Conservation (phyloP, 345 rosid species). For the Lepidium africanum region DNA sequence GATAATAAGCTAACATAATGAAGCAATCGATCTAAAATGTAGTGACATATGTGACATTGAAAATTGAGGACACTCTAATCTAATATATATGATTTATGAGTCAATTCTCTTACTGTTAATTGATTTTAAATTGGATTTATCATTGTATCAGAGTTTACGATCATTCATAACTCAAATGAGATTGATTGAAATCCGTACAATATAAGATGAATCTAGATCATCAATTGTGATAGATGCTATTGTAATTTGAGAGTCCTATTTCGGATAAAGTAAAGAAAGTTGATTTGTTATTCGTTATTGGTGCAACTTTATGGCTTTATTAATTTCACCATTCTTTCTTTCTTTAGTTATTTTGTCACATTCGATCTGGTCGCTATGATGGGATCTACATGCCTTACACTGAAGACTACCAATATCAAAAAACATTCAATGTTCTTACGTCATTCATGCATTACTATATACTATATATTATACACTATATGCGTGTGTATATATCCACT, state of each 20-base stretch:
- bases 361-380: constrained; percentile 29
- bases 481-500: constrained; percentile 3
- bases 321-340: constrained; percentile 8
- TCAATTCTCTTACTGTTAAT: too few relatives aligned
- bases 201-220: constrained; percentile 18
- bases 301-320: constrained; percentile 28
- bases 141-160: too few relatives aligned
- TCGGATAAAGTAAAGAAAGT: constrained; percentile 19
- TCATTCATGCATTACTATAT: constrained; percentile 21
- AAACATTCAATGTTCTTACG: constrained; percentile 23
- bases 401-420: constrained; percentile 6
- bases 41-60: too few relatives aligned
- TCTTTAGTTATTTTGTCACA: constrained; percentile 25
- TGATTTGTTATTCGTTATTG: background rate
- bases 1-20: too few relatives aligned
- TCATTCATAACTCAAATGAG: background rate
- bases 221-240: background rate
- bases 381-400: constrained; percentile 29
- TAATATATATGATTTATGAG: too few relatives aligned
- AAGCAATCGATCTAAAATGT: background rate
- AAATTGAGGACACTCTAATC: too few relatives aligned
- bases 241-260: constrained; percentile 24
- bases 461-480: background rate
- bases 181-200: background rate
- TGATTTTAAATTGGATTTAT: too few relatives aligned